Evolutionary conservation across 768 basidiomycete species (phyloP).

Genomic region (Pulveroboletus sp.): DNA sequence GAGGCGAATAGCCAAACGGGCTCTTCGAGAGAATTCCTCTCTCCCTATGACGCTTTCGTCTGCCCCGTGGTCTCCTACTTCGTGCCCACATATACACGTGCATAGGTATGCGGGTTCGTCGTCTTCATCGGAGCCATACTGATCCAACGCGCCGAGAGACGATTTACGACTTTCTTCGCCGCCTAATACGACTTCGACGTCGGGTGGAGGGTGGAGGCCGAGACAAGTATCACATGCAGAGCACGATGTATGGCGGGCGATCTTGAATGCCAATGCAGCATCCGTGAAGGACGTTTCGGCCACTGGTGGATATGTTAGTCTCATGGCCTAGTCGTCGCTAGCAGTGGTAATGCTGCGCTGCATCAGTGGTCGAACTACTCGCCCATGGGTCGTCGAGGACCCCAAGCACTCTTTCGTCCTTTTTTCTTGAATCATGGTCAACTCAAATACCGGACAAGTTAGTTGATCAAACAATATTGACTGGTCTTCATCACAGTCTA

Average conservation of each 20-base stretch:
- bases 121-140: slow-evolving; percentile 72
- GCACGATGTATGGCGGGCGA: slow-evolving; percentile 79
- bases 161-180: slow-evolving; percentile 38
- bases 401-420: slow-evolving; percentile 5
- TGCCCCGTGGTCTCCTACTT: slow-evolving; percentile 60
- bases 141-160: slow-evolving; percentile 49
- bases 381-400: neutral
- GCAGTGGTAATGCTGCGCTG: neutral
- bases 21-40: slow-evolving; percentile 66
- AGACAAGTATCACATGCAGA: slow-evolving; percentile 57
- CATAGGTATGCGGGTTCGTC: slow-evolving; percentile 52
- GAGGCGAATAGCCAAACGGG: slow-evolving; percentile 69
- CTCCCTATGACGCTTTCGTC: slow-evolving; percentile 50
- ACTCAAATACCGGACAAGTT: too few relatives aligned
- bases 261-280: slow-evolving; percentile 60
- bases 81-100: slow-evolving; percentile 67
- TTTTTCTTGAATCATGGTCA: too few relatives aligned
- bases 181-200: slow-evolving; percentile 56
- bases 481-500: too few relatives aligned
- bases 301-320: slow-evolving; percentile 63
- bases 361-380: neutral
- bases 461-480: too few relatives aligned
- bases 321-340: slow-evolving; percentile 39
- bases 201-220: slow-evolving; percentile 64
- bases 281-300: slow-evolving; percentile 46